Evolutionary conservation across 257 asterid genomes (phyloP), one percentile per base, ranked within the genome.

Genomic region (Ilex aquifolium): DNA sequence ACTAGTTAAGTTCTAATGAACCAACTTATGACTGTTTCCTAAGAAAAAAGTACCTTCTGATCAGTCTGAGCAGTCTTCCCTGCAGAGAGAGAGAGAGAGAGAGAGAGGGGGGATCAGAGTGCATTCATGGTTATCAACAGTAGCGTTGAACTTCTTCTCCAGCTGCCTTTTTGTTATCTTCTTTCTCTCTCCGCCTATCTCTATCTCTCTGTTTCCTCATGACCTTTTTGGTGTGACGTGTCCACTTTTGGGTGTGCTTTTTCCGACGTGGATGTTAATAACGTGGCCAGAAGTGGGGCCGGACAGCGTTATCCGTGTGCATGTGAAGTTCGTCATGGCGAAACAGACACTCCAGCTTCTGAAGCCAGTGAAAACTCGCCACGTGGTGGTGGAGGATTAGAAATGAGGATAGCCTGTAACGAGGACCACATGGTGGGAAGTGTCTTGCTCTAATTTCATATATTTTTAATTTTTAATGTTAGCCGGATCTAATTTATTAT

Each of bases 181-280:
- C 57, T 77, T 50, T 69, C 56, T 55, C 60, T 63, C 65, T 31
- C 32, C 72, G 27, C 64, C 66, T 56, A 27, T 32, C 1, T 56
- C 57, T 70, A 36, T 42, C 30, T 58, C n/a, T 40, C 31, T 54
- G 16, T 64, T 61, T 51, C 8, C 65, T 67, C 54, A 31, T 59
- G 79, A 75, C 69, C 89, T 81, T 86, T 85, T 80, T 71, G 76
- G 72, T 74, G 64, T 77, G 87, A 80, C 76, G 77, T 82, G 91
- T 79, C 71, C 66, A 46, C 52, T 63, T 39, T 54, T 56, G 69
- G 69, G 75, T 31, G 58, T 63, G 73, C 68, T 65, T 46, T 61
- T 53, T 65, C 80, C 69, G 42, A 66, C 66, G 76, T 69, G 79
- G 71, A 56, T 17, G 2, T 2, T 2, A 10, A 48, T 16, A 60